Evolutionary conservation across 75 land plant species (phyloP).

Genomic region (Picea sitchensis): DNA sequence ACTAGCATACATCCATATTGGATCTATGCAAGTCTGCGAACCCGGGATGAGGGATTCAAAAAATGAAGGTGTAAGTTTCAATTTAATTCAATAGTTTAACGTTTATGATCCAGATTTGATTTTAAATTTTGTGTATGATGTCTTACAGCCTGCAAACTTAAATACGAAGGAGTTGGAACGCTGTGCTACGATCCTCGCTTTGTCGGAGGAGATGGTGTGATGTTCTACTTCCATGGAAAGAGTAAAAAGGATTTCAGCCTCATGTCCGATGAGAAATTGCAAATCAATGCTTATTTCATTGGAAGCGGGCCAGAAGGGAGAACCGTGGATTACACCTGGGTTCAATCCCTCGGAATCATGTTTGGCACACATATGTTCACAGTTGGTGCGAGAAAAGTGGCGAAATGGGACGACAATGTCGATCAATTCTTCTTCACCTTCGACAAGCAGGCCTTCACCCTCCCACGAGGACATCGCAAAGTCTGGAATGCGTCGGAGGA

Average conservation of each 20-base stretch:
- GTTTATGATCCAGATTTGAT: too few relatives aligned
- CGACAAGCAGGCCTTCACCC: constrained; percentile 12
- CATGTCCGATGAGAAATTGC: constrained; percentile 49
- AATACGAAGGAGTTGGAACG: constrained; percentile 38
- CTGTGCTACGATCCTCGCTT: constrained; percentile 67
- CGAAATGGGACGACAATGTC: constrained; percentile 19
- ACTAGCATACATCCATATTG: too few relatives aligned
- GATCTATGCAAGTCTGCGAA: too few relatives aligned
- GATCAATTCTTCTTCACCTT: constrained; percentile 28
- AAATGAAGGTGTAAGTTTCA: too few relatives aligned
- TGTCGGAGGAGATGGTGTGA: constrained; percentile 68
- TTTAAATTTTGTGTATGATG: too few relatives aligned
- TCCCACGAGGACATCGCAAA: constrained; percentile 12
- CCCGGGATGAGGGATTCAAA: too few relatives aligned
- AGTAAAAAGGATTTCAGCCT: constrained; percentile 40
- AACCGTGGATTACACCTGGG: constrained; percentile 48
- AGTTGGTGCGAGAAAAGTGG: constrained; percentile 24
- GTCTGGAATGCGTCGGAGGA: constrained; percentile 12
- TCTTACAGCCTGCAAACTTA: constrained; percentile 17
- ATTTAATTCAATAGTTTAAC: too few relatives aligned
- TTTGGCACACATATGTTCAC: constrained; percentile 23
- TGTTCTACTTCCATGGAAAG: constrained; percentile 77
- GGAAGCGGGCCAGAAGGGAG: constrained; percentile 25
- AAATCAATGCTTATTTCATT: constrained; percentile 66
- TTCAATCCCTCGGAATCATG: constrained; percentile 36